Base-by-base conservation (phyloP, 352 stramenopile genomes). In the Globisporangium polare region DNA sequence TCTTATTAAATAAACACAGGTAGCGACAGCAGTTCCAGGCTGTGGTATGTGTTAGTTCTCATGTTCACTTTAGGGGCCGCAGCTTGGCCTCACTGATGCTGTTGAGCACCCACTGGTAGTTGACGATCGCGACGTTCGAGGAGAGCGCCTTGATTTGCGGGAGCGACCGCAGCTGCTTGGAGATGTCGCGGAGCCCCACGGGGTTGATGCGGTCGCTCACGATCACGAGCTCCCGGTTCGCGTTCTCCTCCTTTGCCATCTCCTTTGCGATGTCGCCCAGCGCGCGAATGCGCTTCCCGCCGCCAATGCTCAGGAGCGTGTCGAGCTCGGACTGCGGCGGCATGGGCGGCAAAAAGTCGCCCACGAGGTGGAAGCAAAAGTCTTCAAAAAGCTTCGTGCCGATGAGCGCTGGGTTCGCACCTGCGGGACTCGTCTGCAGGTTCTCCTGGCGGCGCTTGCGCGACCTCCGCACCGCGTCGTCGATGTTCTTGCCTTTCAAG, bases 91-190 rank as follows among this genome's bases (percentile, higher is more conserved):
- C 82, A 62, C 82, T 93, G 63, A 95, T 91, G 63, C 83, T 93
- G 71, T 93, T 89, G 52, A 95, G 80, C 37, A 95, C 71, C 86
- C 86, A 95, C 63, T 92, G 72, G 66, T 93, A 95, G 67, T 85
- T 92, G 42, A 95, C 82, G 62, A 91, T 83, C 20, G 73, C 63
- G 42, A 77, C 71, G 18, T 66, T 57, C 2, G 56, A 61, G 8
- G 56, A 61, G 8, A 86, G 53, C n/a, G 50, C 42, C 46, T 75
- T 75, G 10, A 92, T 53, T 52, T 86, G 69, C 27, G 73, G 69
- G 39, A 78, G 57, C 8, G 65, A 56, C 43, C 63, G 75, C n/a
- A 92, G 56, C 12, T 75, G 46, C 59, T 59, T 75, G 42, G 74
- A 69, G 29, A 72, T 60, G 43, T 80, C 70, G 26, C 75, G 72